These are phyloP conservation scores for Euryodendron excelsum DNA, from an alignment of 148 eudicot genomes.

Conservation along the genomic window DNA sequence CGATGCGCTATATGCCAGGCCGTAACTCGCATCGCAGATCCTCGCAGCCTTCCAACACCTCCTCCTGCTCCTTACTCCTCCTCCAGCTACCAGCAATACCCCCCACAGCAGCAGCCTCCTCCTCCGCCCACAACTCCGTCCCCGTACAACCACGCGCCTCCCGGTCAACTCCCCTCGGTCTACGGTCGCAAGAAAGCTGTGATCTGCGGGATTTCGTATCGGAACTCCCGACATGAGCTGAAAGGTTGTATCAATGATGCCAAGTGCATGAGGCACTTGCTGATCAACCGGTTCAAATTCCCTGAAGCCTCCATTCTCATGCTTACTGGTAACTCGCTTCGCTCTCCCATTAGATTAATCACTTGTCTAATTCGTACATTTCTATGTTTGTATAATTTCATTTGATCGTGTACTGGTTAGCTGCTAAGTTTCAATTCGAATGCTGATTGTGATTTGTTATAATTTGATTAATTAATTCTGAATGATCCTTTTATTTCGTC, in stretches of 20 bases:
- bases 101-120: conserved; percentile 2
- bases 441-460: neutral
- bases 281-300: conserved; percentile 41
- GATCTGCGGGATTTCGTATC: conserved; percentile 41
- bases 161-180: conserved; percentile 26
- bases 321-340: conserved; percentile 43
- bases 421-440: conserved; percentile 7
- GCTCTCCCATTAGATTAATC: neutral
- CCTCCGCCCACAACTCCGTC: conserved; percentile 17
- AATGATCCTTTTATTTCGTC: no score
- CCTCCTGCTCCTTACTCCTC: neutral
- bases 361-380: no score
- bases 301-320: conserved; percentile 43
- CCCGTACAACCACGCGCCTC: conserved; percentile 23
- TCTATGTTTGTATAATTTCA: neutral
- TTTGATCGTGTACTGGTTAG: neutral
- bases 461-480: no score
- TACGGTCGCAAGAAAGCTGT: conserved; percentile 40
- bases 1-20: conserved; percentile 43
- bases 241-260: conserved; percentile 52
- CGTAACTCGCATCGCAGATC: conserved; percentile 27
- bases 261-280: conserved; percentile 34
- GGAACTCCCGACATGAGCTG: conserved; percentile 27
- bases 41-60: conserved; percentile 13
- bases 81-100: neutral